A percentile compares a stretch with the other conserved stretches of the same genome.
phyloP scores from a whole-genome alignment of 306 rosid species.

The Morella rubra region DNA sequence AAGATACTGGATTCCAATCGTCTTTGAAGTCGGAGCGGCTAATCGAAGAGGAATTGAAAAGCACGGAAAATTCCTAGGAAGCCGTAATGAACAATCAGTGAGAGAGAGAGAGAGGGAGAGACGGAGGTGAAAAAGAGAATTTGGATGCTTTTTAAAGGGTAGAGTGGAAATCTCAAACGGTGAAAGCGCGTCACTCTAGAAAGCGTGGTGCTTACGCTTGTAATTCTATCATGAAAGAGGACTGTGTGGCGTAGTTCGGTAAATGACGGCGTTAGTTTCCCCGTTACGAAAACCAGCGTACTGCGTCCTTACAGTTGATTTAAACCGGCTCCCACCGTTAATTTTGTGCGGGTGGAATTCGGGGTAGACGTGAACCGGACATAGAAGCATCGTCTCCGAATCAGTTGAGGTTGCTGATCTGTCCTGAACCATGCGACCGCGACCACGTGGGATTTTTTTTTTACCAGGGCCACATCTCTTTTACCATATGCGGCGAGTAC shows the following conservation, averaged over 20 bases:
- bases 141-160: not conserved
- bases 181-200: conserved; percentile 28
- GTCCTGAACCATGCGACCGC: no score
- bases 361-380: not conserved
- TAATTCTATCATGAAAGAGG: no score
- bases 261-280: not conserved
- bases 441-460: no score
- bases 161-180: not conserved
- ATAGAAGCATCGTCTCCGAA: not conserved
- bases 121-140: conserved; percentile 1
- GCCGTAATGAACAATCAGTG: not conserved
- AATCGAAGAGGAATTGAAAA: not conserved
- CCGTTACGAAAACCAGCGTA: not conserved
- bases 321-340: not conserved
- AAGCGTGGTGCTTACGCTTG: conserved; percentile 26
- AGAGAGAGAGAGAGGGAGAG: not conserved
- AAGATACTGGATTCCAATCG: not conserved
- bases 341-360: not conserved
- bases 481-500: no score
- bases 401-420: no score
- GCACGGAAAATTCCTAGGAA: not conserved
- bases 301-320: not conserved
- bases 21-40: not conserved
- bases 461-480: no score
- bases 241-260: not conserved